phyloP scores from a whole-genome alignment of 345 rosid genomes.

The Erodium maritimum region DNA sequence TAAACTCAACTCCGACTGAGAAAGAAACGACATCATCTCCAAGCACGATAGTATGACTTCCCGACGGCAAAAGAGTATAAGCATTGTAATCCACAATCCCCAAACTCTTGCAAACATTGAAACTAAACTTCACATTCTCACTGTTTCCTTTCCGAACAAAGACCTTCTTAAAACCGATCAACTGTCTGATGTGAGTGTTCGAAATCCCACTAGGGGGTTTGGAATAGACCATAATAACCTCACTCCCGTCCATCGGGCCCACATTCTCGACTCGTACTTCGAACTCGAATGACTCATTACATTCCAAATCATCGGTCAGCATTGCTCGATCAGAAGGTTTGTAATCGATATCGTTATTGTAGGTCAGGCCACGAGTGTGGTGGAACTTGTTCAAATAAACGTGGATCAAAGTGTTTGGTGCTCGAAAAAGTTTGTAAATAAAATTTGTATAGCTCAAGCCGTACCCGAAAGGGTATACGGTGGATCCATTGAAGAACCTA shows the following conservation, averaged over 20 bases:
- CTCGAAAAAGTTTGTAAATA: not conserved
- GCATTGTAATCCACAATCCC: constrained; percentile 13
- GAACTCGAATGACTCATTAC: constrained; percentile 1
- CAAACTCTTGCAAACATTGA: constrained; percentile 23
- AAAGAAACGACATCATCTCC: constrained; percentile 14
- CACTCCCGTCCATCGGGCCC: constrained; percentile 18
- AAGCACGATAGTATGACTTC: constrained; percentile 14
- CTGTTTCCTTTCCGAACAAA: constrained; percentile 13
- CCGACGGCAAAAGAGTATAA: constrained; percentile 15
- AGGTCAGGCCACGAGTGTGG: constrained; percentile 12
- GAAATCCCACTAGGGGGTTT: constrained; percentile 19
- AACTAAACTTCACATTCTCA: constrained; percentile 11
- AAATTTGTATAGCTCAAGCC: constrained; percentile 43
- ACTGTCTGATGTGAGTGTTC: constrained; percentile 14
- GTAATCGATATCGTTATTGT: not conserved
- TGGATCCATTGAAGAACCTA: constrained; percentile 42
- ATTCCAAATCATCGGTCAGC: not conserved
- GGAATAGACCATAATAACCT: constrained; percentile 21
- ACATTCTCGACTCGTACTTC: constrained; percentile 13
- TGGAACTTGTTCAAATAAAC: constrained; percentile 11
- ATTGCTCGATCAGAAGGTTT: constrained; percentile 10
- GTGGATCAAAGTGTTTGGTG: not conserved
- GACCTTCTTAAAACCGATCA: constrained; percentile 27
- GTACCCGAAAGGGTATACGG: constrained; percentile 39
- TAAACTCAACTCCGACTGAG: constrained; percentile 9